Conservation (phyloP, 1,284 basidiomycete genomes). For the Mrakiaceae sp. region DNA sequence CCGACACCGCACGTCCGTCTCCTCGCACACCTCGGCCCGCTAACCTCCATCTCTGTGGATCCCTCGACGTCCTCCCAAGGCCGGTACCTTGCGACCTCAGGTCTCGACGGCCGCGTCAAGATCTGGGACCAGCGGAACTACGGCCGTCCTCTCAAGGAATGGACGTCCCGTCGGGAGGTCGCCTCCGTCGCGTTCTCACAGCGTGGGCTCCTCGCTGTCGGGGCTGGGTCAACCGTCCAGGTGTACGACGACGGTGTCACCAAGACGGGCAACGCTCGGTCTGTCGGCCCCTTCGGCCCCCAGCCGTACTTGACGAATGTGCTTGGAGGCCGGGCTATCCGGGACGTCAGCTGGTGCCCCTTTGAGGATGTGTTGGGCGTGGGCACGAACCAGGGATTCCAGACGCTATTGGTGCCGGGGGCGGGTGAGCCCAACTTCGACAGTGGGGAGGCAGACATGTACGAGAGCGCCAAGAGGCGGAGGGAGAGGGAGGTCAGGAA, state of each 20-base stretch:
- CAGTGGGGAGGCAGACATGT: conserved; percentile 85
- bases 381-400: conserved; percentile 56
- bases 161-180: conserved; percentile 52
- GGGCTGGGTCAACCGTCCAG: conserved; percentile 67
- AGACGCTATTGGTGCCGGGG: conserved; percentile 79
- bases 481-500: conserved; percentile 84
- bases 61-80: conserved; percentile 58
- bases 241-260: conserved; percentile 38
- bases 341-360: conserved; percentile 56
- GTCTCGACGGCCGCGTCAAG: conserved; percentile 80
- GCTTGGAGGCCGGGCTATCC: conserved; percentile 30
- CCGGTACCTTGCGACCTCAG: conserved; percentile 80
- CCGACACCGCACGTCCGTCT: conserved; percentile 83
- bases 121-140: conserved; percentile 94
- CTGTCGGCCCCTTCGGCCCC: conserved; percentile 34
- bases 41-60: conserved; percentile 71
- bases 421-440: conserved; percentile 93
- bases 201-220: conserved; percentile 71
- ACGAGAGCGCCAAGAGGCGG: conserved; percentile 69
- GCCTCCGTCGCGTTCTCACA: conserved; percentile 41
- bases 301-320: conserved; percentile 76
- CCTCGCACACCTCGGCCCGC: conserved; percentile 80
- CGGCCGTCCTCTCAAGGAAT: conserved; percentile 72
- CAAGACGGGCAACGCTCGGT: not conserved
- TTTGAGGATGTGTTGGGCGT: conserved; percentile 87